Percentiles rank a stretch among this genome's conserved stretches.
These are phyloP conservation scores for Aspergillus unguis DNA, from an alignment of 2,329 filamentous ascomycete genomes.

Conservation along the genomic window DNA sequence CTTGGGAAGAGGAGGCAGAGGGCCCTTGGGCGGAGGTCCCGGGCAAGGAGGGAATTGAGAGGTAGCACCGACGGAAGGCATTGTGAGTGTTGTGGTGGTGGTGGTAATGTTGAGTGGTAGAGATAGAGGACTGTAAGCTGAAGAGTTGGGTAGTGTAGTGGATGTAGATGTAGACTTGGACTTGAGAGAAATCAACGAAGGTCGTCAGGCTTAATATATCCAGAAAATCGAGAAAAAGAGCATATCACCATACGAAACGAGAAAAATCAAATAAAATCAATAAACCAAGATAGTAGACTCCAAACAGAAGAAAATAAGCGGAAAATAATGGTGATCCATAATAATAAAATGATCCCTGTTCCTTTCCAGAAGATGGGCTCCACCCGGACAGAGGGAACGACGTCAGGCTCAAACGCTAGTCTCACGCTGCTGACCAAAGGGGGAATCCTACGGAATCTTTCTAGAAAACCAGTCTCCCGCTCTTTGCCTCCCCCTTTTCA, in stretches of 20 bases:
- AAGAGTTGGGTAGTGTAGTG: conserved; percentile 5
- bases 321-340: conserved; percentile 9
- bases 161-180: neutral
- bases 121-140: neutral
- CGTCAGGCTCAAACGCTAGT: conserved; percentile 19
- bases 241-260: conserved; percentile 12
- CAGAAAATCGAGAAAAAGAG: conserved; percentile 9
- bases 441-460: conserved; percentile 26
- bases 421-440: conserved; percentile 17
- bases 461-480: conserved; percentile 17
- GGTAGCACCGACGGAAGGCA: conserved; percentile 36
- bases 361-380: conserved; percentile 19
- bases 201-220: conserved; percentile 22
- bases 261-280: conserved; percentile 11
- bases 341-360: conserved; percentile 17
- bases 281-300: conserved; percentile 5
- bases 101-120: neutral
- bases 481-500: conserved; percentile 19
- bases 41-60: conserved; percentile 41
- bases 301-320: conserved; percentile 5
- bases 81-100: conserved; percentile 18
- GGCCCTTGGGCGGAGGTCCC: conserved; percentile 39
- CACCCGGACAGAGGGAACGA: conserved; percentile 21
- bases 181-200: conserved; percentile 11
- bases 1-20: conserved; percentile 39